phyloP scores from a whole-genome alignment of 352 stramenopile genomes.

The Phytophthora sansomeana region DNA sequence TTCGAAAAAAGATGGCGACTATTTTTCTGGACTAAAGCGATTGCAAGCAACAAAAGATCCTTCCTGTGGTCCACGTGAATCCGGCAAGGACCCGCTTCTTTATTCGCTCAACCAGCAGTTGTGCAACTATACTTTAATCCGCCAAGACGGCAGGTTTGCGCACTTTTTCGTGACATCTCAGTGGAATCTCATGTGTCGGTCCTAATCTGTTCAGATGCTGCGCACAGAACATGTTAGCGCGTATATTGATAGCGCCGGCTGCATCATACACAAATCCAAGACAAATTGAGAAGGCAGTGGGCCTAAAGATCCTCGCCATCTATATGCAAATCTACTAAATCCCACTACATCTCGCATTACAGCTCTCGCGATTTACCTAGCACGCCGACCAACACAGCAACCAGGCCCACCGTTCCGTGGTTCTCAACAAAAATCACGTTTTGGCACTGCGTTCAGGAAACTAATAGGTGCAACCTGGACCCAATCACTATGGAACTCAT shows the following conservation, averaged over 20 bases:
- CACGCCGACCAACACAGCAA: not conserved
- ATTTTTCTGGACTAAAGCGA: conserved; percentile 10
- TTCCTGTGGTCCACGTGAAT: not conserved
- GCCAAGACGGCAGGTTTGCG: conserved; percentile 16
- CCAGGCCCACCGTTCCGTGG: conserved; percentile 4
- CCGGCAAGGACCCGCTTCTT: conserved; percentile 3
- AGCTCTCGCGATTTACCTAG: conserved; percentile 5
- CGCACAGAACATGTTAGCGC: conserved; percentile 8
- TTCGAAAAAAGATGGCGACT: conserved; percentile 10
- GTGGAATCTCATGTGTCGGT: conserved; percentile 31
- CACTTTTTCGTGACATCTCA: conserved; percentile 32
- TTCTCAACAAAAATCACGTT: not conserved
- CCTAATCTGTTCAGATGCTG: not conserved
- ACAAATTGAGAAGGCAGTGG: conserved; percentile 23
- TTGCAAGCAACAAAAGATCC: conserved; percentile 9
- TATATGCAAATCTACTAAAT: conserved; percentile 23
- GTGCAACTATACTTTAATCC: not conserved
- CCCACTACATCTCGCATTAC: conserved; percentile 9
- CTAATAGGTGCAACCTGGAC: not conserved
- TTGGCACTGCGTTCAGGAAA: not conserved
- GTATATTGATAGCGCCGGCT: conserved; percentile 23
- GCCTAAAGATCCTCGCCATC: conserved; percentile 16
- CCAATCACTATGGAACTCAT: conserved; percentile 16
- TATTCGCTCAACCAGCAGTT: conserved; percentile 1
- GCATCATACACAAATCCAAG: conserved; percentile 33